A percentile compares a stretch with the other conserved stretches of the same genome.
phyloP scores from a whole-genome alignment of 1,139 yeast genomes.

The Yamadazyma dendronema region DNA sequence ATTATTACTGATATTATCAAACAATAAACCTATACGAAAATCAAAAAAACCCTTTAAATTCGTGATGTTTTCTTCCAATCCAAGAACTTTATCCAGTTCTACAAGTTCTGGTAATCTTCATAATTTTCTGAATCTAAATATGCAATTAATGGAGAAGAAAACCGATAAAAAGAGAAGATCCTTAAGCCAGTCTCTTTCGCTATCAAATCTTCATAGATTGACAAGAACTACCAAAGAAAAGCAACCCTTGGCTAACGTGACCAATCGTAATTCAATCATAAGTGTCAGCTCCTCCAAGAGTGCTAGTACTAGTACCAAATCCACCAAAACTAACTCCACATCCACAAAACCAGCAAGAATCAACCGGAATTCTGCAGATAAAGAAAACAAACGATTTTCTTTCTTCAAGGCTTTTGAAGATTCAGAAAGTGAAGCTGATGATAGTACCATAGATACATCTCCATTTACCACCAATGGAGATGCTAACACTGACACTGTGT shows the following conservation, averaged over 20 bases:
- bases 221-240: neutral
- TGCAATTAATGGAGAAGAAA: neutral
- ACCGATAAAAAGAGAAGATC: slow-evolving; percentile 14
- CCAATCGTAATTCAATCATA: slow-evolving; percentile 4
- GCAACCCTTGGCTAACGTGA: neutral
- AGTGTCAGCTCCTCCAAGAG: neutral
- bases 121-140: neutral
- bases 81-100: neutral
- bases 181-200: slow-evolving; percentile 16
- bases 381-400: slow-evolving; percentile 6
- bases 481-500: slow-evolving; percentile 3
- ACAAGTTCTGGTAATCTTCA: neutral
- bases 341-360: neutral
- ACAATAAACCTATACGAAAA: neutral
- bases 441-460: slow-evolving; percentile 8
- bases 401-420: slow-evolving; percentile 4
- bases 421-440: slow-evolving; percentile 7
- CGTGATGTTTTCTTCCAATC: neutral
- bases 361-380: neutral
- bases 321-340: neutral
- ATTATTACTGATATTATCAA: neutral
- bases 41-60: neutral
- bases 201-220: slow-evolving; percentile 12
- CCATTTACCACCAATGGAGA: slow-evolving; percentile 12
- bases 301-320: neutral